phyloP scores from a whole-genome alignment of 768 basidiomycete species.

The Psilocybe cyanescens region DNA sequence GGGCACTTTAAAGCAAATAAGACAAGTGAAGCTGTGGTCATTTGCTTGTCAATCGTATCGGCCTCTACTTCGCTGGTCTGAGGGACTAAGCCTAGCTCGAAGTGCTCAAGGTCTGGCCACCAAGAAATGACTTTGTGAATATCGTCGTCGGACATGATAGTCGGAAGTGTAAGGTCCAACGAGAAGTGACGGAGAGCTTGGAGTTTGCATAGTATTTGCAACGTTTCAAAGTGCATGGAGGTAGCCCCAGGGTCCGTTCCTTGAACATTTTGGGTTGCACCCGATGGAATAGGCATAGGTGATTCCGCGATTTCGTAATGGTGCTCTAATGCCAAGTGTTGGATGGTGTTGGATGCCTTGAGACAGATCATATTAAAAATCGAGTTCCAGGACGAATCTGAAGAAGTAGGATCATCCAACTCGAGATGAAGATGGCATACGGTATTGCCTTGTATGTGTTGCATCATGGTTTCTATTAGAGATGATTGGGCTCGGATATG shows the following conservation, averaged over 20 bases:
- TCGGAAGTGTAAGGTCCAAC: slow-evolving; percentile 44
- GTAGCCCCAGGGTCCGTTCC: not conserved
- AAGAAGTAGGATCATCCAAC: slow-evolving; percentile 28
- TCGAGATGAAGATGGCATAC: slow-evolving; percentile 44
- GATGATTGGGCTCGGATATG: slow-evolving; percentile 41
- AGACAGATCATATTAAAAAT: slow-evolving; percentile 34
- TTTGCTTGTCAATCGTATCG: slow-evolving; percentile 11
- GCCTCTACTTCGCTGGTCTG: slow-evolving; percentile 26
- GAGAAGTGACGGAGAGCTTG: slow-evolving; percentile 36
- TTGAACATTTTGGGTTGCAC: slow-evolving; percentile 1
- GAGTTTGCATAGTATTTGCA: slow-evolving; percentile 39
- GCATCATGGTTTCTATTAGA: slow-evolving; percentile 38
- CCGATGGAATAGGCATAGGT: slow-evolving; percentile 14
- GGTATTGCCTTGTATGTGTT: slow-evolving; percentile 31
- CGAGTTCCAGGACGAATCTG: slow-evolving; percentile 34
- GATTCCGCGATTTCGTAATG: slow-evolving; percentile 39
- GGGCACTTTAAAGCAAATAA: slow-evolving; percentile 28
- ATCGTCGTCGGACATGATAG: slow-evolving; percentile 39
- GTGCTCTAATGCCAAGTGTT: slow-evolving; percentile 45
- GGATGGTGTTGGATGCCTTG: slow-evolving; percentile 33
- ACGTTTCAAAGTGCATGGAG: slow-evolving; percentile 31
- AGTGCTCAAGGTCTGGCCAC: slow-evolving; percentile 48
- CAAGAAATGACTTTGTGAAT: slow-evolving; percentile 40
- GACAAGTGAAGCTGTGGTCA: slow-evolving; percentile 32
- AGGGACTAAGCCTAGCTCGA: slow-evolving; percentile 41